Evolutionary conservation across 2,329 filamentous ascomycete genomes (phyloP), one percentile per base, ranked within the genome.

Genomic region (Acrocalymma vagum): DNA sequence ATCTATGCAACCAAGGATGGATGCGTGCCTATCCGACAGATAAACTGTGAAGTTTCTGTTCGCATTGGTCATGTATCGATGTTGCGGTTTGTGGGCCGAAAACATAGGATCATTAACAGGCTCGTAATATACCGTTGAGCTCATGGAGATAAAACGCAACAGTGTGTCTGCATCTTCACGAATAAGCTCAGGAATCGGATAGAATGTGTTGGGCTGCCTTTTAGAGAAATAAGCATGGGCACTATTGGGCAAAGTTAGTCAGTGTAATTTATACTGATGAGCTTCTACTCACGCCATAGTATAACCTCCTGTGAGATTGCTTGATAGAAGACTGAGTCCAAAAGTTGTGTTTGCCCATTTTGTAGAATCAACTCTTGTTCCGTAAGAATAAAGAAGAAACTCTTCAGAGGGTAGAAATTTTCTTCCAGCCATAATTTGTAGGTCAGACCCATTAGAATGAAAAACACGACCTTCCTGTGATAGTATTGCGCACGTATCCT

Each of bases 91-190:
- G 34, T 42, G 44, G 9, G 38, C 38, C 9, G 38, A 25, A 24
- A 47, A 42, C 14, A 47, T 21, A 7, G 46, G 38, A 26, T 42
- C 38, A 11, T 49, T 33, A 2, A 49, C 42, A 13, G 38, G 38
- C 16, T 29, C 24, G 9, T 20, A 15, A 14, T 38, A 49, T 24
- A 28, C 21, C 13, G 45, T 28, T 26, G 23, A 18, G 37, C 38
- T 45, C n/a, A 33, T 13, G 15, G 15, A 14, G 16, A 42, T 25
- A 10, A 30, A n/a, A 14, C 24, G 38, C 5, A 47, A 13, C 9
- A 29, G 21, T 18, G 39, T 24, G 20, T 45, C 41, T 9, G 35
- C 41, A 22, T 45, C 35, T 7, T 17, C 13, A 16, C 29, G 15
- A n/a, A 15, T 9, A 17, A 45, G 15, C 17, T 45, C 16, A 9